Conservation (phyloP, 1,284 basidiomycete genomes). For the Irpex lacteus region DNA sequence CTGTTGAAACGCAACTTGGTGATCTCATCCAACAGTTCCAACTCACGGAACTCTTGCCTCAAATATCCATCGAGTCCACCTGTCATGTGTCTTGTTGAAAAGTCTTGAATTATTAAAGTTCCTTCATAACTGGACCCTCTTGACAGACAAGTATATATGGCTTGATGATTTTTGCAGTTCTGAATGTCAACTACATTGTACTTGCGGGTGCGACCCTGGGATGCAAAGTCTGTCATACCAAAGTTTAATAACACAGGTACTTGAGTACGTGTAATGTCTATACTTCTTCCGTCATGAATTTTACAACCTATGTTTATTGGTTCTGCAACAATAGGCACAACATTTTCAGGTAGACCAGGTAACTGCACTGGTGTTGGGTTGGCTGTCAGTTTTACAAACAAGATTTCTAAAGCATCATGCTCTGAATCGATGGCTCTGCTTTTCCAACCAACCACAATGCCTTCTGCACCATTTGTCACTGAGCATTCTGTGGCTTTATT, state of each 20-base stretch:
- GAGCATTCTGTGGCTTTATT: slow-evolving; percentile 36
- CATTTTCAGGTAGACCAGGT: slow-evolving; percentile 33
- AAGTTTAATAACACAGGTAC: slow-evolving; percentile 16
- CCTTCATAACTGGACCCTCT: no score
- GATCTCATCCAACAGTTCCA: no score
- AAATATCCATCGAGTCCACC: no score
- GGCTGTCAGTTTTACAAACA: no score
- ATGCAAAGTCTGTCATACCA: slow-evolving; percentile 19
- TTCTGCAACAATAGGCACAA: slow-evolving; percentile 31
- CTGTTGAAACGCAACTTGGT: no score
- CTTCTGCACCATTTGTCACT: slow-evolving; percentile 41
- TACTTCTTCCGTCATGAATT: slow-evolving; percentile 23
- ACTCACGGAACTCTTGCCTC: no score
- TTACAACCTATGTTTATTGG: slow-evolving; percentile 11
- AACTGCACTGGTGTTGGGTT: slow-evolving; percentile 22
- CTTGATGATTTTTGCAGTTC: slow-evolving; percentile 10
- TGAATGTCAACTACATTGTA: slow-evolving; percentile 13
- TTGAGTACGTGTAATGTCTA: slow-evolving; percentile 14
- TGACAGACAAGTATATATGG: no score
- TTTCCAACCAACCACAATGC: slow-evolving; percentile 31
- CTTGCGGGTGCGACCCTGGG: slow-evolving; percentile 17
- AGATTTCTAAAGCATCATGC: slow-evolving; percentile 26
- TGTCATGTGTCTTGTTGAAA: no score
- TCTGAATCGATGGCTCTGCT: slow-evolving; percentile 7
- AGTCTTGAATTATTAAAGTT: no score